Percentiles rank a stretch among this genome's conserved stretches.
These are phyloP conservation scores for Cladosporium sp. DNA, from an alignment of 2,329 filamentous ascomycete genomes.

Conservation along the genomic window DNA sequence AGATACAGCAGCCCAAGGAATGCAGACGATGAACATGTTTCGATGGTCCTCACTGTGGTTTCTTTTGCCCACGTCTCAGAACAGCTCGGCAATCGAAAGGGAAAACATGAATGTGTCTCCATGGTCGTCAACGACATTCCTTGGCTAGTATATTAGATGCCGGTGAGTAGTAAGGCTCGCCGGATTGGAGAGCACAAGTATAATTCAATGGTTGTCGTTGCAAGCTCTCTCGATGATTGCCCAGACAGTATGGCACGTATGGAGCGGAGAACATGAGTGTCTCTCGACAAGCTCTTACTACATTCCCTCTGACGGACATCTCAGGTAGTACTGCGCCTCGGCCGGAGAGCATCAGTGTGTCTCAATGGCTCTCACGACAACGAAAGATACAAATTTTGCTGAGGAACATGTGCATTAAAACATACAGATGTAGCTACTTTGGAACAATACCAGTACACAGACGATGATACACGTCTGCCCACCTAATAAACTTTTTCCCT, in stretches of 20 bases:
- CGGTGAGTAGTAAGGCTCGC: neutral
- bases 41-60: too few species aligned
- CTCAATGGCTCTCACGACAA: too few species aligned
- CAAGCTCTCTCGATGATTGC: neutral
- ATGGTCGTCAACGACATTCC: neutral
- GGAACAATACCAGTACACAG: neutral
- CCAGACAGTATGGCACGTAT: neutral
- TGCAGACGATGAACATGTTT: too few species aligned
- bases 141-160: neutral
- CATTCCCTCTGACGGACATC: too few species aligned
- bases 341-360: too few species aligned
- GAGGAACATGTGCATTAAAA: neutral
- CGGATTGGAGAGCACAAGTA: neutral
- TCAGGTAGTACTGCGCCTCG: too few species aligned
- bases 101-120: neutral
- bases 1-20: too few species aligned
- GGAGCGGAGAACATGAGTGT: too few species aligned
- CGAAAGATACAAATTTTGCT: neutral
- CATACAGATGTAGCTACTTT: neutral
- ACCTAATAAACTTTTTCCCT: neutral
- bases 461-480: neutral
- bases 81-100: too few species aligned
- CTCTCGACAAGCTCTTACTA: too few species aligned
- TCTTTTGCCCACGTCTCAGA: too few species aligned
- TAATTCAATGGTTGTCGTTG: neutral